Evolutionary conservation across 257 asterid genomes (phyloP).

Genomic region (Mitragyna speciosa): DNA sequence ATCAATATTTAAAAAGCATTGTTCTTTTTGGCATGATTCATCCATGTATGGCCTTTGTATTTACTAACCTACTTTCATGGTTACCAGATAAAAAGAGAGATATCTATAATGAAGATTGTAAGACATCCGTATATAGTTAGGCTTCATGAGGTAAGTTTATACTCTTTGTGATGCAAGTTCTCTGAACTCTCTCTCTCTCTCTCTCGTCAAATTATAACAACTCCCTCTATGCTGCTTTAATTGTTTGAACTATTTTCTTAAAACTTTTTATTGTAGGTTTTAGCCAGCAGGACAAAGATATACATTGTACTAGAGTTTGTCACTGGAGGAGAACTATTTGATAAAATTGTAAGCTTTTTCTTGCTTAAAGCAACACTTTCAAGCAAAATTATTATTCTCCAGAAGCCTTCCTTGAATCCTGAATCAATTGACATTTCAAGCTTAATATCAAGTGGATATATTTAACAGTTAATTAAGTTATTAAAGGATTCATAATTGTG

Average conservation of each 20-base stretch:
- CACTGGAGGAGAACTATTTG: constrained; percentile 89
- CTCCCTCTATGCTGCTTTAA: not conserved
- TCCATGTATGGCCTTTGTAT: constrained; percentile 9
- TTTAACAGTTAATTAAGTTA: not conserved
- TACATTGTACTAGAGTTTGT: constrained; percentile 86
- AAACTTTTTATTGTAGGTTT: constrained; percentile 48
- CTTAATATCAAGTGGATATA: not conserved
- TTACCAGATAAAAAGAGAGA: constrained; percentile 81
- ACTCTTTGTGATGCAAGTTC: not conserved
- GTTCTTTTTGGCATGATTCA: not conserved
- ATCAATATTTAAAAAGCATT: not conserved
- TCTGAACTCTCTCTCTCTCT: not conserved
- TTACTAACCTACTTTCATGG: constrained; percentile 23
- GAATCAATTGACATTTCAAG: not conserved
- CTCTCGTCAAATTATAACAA: not conserved
- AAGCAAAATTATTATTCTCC: not conserved
- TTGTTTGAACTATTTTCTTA: not conserved
- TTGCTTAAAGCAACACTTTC: not conserved
- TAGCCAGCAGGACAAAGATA: constrained; percentile 70
- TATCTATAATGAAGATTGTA: constrained; percentile 90
- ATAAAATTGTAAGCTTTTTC: constrained; percentile 64
- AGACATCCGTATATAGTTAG: constrained; percentile 80
- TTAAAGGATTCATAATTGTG: not conserved
- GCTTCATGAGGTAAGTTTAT: constrained; percentile 72
- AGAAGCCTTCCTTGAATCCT: not conserved